Conservation (phyloP, 1,139 yeast genomes). For the Pichia kudriavzevii region DNA sequence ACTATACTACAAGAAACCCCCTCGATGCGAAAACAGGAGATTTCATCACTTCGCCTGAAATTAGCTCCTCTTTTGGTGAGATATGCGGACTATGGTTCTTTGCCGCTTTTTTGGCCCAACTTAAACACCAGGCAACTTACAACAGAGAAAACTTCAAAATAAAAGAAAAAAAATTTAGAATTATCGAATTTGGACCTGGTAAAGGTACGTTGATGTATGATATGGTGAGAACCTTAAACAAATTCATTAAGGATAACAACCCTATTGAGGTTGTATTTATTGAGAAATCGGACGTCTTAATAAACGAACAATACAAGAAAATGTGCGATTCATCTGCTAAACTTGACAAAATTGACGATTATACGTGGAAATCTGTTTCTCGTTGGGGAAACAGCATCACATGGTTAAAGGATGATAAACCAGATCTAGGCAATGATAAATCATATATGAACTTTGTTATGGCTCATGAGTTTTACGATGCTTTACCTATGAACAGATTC, state of each 20-base stretch:
- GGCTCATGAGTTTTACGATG: slow-evolving; percentile 87
- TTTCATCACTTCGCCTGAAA: slow-evolving; percentile 81
- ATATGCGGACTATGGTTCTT: slow-evolving; percentile 72
- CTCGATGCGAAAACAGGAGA: slow-evolving; percentile 58
- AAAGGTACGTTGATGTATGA: slow-evolving; percentile 75
- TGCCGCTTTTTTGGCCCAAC: slow-evolving; percentile 53
- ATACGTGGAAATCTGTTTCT: slow-evolving; percentile 36
- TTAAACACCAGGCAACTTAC: slow-evolving; percentile 26
- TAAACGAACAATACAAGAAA: slow-evolving; percentile 46
- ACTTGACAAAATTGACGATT: slow-evolving; percentile 27
- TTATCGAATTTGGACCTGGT: slow-evolving; percentile 90
- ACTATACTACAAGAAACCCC: slow-evolving; percentile 74
- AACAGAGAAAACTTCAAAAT: slow-evolving; percentile 32
- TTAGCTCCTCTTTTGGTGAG: slow-evolving; percentile 83
- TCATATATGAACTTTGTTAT: slow-evolving; percentile 51
- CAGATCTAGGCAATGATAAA: slow-evolving; percentile 23
- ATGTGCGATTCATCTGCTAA: slow-evolving; percentile 35
- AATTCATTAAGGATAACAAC: slow-evolving; percentile 30
- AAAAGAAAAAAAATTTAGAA: slow-evolving; percentile 31
- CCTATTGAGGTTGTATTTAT: slow-evolving; percentile 46
- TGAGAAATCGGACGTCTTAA: slow-evolving; percentile 66
- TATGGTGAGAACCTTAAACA: slow-evolving; percentile 41
- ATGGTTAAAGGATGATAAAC: slow-evolving; percentile 65
- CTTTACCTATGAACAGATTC: slow-evolving; percentile 71
- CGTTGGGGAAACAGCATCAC: slow-evolving; percentile 47